A percentile compares a stretch with the other conserved stretches of the same genome.
These are phyloP conservation scores for Apiosordaria backusii DNA, from an alignment of 495 filamentous ascomycete species.

Conservation along the genomic window DNA sequence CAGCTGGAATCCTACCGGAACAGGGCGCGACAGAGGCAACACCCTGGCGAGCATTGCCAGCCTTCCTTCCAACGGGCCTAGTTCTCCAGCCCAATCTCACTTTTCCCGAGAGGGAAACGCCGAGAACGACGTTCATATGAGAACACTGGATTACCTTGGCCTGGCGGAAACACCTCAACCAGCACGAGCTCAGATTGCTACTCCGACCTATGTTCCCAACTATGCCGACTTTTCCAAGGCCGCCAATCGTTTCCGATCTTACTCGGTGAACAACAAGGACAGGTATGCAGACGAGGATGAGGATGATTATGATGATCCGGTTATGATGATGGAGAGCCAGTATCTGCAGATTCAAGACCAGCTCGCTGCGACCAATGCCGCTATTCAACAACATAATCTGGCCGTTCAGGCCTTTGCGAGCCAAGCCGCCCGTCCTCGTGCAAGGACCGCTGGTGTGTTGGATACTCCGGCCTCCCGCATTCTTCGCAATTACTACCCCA, in stretches of 20 bases:
- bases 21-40: slow-evolving; percentile 66
- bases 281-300: slow-evolving; percentile 96
- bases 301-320: slow-evolving; percentile 70
- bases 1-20: slow-evolving; percentile 63
- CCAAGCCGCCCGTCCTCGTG: slow-evolving; percentile 81
- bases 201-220: slow-evolving; percentile 69
- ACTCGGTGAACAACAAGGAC: slow-evolving; percentile 97
- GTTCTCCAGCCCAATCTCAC: slow-evolving; percentile 83
- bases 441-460: slow-evolving; percentile 77
- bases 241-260: slow-evolving; percentile 86
- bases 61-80: slow-evolving; percentile 72
- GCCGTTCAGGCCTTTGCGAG: slow-evolving; percentile 87
- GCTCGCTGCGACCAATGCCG: slow-evolving; percentile 77
- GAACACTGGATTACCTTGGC: slow-evolving; percentile 92
- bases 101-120: slow-evolving; percentile 84
- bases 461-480: slow-evolving; percentile 75
- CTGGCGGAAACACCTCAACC: slow-evolving; percentile 92
- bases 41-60: slow-evolving; percentile 81
- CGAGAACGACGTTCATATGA: slow-evolving; percentile 80
- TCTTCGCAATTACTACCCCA: slow-evolving; percentile 73
- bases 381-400: slow-evolving; percentile 89
- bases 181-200: slow-evolving; percentile 64
- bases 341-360: slow-evolving; percentile 58
- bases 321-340: slow-evolving; percentile 64
- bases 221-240: slow-evolving; percentile 71